Conservation (phyloP, 2,329 filamentous ascomycete species). For the Diaporthe batatas region DNA sequence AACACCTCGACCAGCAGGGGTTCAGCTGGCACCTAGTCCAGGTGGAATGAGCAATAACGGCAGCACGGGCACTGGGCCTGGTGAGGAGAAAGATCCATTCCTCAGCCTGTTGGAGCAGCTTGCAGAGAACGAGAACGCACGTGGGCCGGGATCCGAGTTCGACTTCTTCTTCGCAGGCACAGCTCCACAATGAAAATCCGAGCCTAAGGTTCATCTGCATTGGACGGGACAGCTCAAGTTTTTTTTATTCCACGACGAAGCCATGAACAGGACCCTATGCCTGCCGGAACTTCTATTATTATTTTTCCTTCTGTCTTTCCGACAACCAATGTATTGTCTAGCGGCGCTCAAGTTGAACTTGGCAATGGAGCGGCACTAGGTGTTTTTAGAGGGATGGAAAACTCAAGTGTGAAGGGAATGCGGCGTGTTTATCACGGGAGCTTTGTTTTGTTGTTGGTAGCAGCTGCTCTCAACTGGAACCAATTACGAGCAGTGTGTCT, state of each 20-base stretch:
- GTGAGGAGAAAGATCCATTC: slow-evolving; percentile 84
- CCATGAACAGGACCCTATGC: neutral
- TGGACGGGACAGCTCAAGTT: neutral
- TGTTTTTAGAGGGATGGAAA: slow-evolving; percentile 19
- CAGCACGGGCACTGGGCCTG: slow-evolving; percentile 58
- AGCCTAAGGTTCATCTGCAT: no score
- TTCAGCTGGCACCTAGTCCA: slow-evolving; percentile 56
- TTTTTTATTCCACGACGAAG: neutral
- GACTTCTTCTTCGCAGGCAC: slow-evolving; percentile 76
- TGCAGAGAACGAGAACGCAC: slow-evolving; percentile 81
- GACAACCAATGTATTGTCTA: neutral
- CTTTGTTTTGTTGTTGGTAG: slow-evolving; percentile 8
- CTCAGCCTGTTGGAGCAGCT: slow-evolving; percentile 83
- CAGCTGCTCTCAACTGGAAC: slow-evolving; percentile 3
- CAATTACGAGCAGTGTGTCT: neutral
- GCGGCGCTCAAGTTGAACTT: slow-evolving; percentile 24
- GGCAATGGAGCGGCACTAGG: neutral
- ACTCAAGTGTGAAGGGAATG: neutral
- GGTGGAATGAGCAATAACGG: slow-evolving; percentile 64
- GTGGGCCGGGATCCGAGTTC: slow-evolving; percentile 78
- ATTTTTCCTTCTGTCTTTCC: neutral
- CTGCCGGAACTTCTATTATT: neutral
- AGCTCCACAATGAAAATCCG: slow-evolving; percentile 37
- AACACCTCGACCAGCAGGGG: slow-evolving; percentile 38
- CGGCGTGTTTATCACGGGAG: neutral